Conservation (phyloP, 192 early-diverging fungal species). For the Coemansia sp. region DNA sequence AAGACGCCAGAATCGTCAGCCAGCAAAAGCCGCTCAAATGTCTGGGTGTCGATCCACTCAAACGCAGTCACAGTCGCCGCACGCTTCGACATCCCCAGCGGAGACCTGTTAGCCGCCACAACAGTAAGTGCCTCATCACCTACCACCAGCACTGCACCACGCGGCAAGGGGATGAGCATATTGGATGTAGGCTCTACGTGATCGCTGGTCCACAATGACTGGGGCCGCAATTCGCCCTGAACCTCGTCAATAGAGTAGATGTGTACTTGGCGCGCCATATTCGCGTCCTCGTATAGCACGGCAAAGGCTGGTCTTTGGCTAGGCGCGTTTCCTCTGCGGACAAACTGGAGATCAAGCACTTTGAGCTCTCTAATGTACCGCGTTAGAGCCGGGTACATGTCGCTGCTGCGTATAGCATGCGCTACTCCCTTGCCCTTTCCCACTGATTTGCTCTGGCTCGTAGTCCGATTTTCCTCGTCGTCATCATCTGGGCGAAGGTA, state of each 20-base stretch:
- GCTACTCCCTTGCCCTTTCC: slow-evolving; percentile 47
- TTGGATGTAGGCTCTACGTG: slow-evolving; percentile 25
- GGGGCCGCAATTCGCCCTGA: slow-evolving; percentile 18
- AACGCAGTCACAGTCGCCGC: slow-evolving; percentile 57
- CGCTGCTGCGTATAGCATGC: slow-evolving; percentile 26
- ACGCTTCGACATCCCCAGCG: slow-evolving; percentile 16
- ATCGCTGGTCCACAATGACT: slow-evolving; percentile 23
- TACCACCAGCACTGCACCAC: slow-evolving; percentile 27
- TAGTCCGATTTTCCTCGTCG: too few relatives aligned
- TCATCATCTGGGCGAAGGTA: slow-evolving; percentile 17
- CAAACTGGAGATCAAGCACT: slow-evolving; percentile 43
- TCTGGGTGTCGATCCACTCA: slow-evolving; percentile 57
- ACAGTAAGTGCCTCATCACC: slow-evolving; percentile 39
- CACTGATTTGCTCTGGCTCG: neutral
- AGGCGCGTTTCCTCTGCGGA: neutral
- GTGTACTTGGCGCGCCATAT: slow-evolving; percentile 35
- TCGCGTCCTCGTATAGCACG: slow-evolving; percentile 48
- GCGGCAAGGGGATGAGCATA: slow-evolving; percentile 26
- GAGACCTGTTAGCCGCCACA: neutral
- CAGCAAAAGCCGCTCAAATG: slow-evolving; percentile 63
- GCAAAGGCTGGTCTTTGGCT: slow-evolving; percentile 22
- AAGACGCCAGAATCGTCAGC: slow-evolving; percentile 69
- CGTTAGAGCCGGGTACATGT: slow-evolving; percentile 33
- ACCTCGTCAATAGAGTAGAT: slow-evolving; percentile 29
- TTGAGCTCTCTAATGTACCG: slow-evolving; percentile 46